Percentiles rank a stretch among this genome's conserved stretches.
Conservation (phyloP, 768 basidiomycete species). For the Leccinum variicolor region DNA sequence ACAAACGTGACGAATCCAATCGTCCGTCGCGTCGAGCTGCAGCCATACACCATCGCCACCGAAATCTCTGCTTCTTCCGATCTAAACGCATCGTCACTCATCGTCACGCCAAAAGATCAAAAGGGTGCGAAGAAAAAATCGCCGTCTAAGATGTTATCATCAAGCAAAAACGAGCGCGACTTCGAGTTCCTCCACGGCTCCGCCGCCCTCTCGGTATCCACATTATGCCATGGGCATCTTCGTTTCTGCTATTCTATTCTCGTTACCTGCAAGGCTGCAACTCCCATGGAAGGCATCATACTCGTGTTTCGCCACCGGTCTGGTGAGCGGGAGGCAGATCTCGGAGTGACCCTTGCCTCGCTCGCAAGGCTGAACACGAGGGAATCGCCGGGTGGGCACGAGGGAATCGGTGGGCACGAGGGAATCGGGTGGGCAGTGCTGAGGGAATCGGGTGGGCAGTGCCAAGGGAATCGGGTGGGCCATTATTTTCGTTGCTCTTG, state of each 20-base stretch:
- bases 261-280: constrained; percentile 18
- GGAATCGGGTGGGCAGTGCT: no score
- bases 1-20: constrained; percentile 92
- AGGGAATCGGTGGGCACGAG: no score
- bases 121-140: constrained; percentile 11
- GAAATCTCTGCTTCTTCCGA: constrained; percentile 73
- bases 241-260: constrained; percentile 16
- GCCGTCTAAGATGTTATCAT: constrained; percentile 84
- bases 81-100: neutral
- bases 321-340: constrained; percentile 84
- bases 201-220: constrained; percentile 55
- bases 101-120: constrained; percentile 5
- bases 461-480: constrained; percentile 2
- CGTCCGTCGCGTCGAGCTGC: constrained; percentile 88
- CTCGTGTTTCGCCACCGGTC: constrained; percentile 90
- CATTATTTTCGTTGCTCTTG: constrained; percentile 16
- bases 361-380: constrained; percentile 50
- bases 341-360: constrained; percentile 55
- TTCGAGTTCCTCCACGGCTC: constrained; percentile 75
- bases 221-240: constrained; percentile 33
- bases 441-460: no score
- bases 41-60: constrained; percentile 85
- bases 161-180: constrained; percentile 69
- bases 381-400: constrained; percentile 27
- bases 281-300: constrained; percentile 48